These are phyloP conservation scores for Ceratocystis diversiconidia DNA, from an alignment of 2,329 filamentous ascomycete genomes.

Conservation along the genomic window DNA sequence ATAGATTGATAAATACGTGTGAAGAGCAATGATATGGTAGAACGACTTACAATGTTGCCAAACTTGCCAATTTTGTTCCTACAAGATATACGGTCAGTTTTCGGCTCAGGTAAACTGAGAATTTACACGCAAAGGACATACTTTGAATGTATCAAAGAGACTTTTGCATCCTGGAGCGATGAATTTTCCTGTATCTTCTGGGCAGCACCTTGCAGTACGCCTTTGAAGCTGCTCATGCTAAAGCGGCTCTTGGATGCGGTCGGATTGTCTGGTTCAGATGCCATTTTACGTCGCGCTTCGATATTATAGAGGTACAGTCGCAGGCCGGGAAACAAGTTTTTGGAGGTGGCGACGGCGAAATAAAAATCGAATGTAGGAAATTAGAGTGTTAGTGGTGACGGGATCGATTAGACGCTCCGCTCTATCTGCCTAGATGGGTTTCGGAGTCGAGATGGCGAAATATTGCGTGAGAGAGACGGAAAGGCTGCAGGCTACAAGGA, in stretches of 20 bases:
- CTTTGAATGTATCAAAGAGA: constrained; percentile 46
- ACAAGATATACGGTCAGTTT: constrained; percentile 4
- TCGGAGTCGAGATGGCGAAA: not conserved
- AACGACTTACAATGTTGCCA: constrained; percentile 39
- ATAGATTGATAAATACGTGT: too few relatives aligned
- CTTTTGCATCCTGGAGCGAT: constrained; percentile 27
- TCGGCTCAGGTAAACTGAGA: not conserved
- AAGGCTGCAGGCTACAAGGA: not conserved
- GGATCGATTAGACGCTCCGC: not conserved
- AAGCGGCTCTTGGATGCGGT: constrained; percentile 12
- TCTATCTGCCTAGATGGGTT: not conserved
- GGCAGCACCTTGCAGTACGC: constrained; percentile 10
- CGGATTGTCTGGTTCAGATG: constrained; percentile 3
- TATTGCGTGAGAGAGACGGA: not conserved
- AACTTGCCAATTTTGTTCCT: constrained; percentile 47
- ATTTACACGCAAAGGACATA: constrained; percentile 23
- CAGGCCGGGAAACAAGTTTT: not conserved
- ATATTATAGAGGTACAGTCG: not conserved
- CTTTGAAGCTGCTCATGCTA: constrained; percentile 16
- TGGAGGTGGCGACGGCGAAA: not conserved
- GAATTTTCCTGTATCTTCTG: constrained; percentile 14
- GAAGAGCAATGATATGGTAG: too few relatives aligned
- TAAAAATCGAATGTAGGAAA: not conserved
- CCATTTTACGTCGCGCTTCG: constrained; percentile 4
- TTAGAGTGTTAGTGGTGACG: not conserved